These are phyloP conservation scores for Boechera divaricarpa DNA, from an alignment of 345 rosid genomes.

Conservation along the genomic window DNA sequence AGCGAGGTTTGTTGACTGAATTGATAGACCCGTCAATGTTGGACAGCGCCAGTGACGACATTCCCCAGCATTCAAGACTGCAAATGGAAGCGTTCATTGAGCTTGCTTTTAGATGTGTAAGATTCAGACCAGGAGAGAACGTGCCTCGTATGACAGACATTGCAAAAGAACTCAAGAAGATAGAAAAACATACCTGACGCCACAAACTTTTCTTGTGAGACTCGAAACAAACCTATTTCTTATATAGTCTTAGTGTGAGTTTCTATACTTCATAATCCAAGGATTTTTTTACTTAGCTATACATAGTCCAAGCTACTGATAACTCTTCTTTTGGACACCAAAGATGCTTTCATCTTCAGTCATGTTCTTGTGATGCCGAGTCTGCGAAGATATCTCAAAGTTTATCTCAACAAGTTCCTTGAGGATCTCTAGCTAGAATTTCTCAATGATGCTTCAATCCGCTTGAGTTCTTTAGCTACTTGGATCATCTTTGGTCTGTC, in stretches of 20 bases:
- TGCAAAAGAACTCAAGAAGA: conserved; percentile 31
- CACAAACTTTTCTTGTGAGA: not conserved
- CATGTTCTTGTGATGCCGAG: not conserved
- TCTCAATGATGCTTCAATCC: conserved; percentile 4
- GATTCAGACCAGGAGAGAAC: conserved; percentile 27
- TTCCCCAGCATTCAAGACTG: conserved; percentile 9
- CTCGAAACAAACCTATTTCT: not conserved
- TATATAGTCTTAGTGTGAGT: not conserved
- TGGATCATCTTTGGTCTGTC: conserved; percentile 42
- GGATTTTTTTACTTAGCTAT: not conserved
- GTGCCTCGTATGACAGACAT: conserved; percentile 23
- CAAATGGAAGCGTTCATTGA: conserved; percentile 40
- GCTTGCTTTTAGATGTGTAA: conserved; percentile 38
- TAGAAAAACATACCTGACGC: conserved; percentile 7
- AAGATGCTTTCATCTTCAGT: not conserved
- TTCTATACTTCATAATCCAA: not conserved
- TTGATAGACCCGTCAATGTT: conserved; percentile 31
- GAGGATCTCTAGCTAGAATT: not conserved
- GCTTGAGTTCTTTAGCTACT: conserved; percentile 38
- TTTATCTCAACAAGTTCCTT: not conserved
- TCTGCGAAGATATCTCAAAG: not conserved
- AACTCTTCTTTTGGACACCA: conserved; percentile 6
- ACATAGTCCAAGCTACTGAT: not conserved
- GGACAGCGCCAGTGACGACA: not conserved
- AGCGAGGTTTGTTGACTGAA: conserved; percentile 1